Base-by-base conservation (phyloP, 2,329 filamentous ascomycete species). In the Setomelanomma holmii region DNA sequence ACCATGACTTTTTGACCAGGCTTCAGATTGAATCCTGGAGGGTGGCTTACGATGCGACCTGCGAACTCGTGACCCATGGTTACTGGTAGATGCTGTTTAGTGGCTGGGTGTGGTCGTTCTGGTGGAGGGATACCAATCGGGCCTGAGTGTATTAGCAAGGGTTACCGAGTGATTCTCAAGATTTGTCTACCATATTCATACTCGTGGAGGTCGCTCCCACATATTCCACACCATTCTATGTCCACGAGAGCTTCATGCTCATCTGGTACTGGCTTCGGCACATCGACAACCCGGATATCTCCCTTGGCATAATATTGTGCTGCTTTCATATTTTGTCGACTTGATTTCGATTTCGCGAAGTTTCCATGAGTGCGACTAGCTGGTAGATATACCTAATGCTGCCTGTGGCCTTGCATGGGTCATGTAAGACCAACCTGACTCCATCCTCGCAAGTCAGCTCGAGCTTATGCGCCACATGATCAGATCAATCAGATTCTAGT, bases 41-140 rank as follows among this genome's bases (percentile, higher is more conserved):
- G 60, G 2, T 63, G 57, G 35, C 55, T 55, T 40, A 63, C 46
- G 34, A 71, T 54, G 16, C 64, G 61, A 16, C 69, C 69, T 23
- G 56, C 60, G 58, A 72, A 69, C 41, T 72, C 70, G 46, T 72
- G 69, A 47, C 70, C 69, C 48, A 72, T 53, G 19, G 68, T 72
- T 1, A 70, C 40, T 6, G 68, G 70, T 5, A 64, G 44, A 16
- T 45, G 39, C 14, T 60, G 51, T 23, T 53, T 40, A 7, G 67
- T 69, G 7, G 56, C 12, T 4, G 62, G 53, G 42, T 71, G 66
- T 12, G 66, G 63, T 12, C 45, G 51, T 10, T 58, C 60, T 44
- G 61, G 53, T 17, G 11, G 22, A 21, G 57, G 54, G 24, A 61
- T 49, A 34, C 34, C 34, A 11, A 55, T 22, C 3, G 62, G 63